A percentile compares a stretch with the other conserved stretches of the same genome.
Evolutionary conservation across 2,329 filamentous ascomycete species (phyloP).

Genomic region (Raffaelea ambrosiae): DNA sequence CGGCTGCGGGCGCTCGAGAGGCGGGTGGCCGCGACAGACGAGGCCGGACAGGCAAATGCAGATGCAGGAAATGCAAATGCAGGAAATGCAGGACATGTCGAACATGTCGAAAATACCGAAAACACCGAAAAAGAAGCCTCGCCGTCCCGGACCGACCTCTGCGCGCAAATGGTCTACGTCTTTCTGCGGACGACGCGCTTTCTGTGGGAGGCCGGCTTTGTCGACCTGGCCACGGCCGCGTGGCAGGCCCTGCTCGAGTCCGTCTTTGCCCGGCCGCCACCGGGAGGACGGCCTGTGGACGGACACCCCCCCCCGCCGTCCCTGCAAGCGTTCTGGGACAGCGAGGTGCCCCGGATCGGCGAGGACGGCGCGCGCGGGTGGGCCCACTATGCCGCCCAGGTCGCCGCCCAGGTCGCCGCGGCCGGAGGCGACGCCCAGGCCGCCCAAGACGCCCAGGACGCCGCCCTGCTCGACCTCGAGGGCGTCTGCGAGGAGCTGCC

Average conservation of each 20-base stretch:
- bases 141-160: slow-evolving; percentile 10
- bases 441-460: not conserved
- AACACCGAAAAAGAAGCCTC: too few species aligned
- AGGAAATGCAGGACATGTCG: too few species aligned
- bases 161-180: slow-evolving; percentile 52
- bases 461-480: not conserved
- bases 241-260: slow-evolving; percentile 81
- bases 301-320: too few species aligned
- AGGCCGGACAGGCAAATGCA: not conserved
- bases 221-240: slow-evolving; percentile 64
- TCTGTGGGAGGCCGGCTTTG: slow-evolving; percentile 67
- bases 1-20: slow-evolving; percentile 38
- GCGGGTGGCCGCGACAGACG: slow-evolving; percentile 5
- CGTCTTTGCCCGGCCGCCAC: slow-evolving; percentile 49
- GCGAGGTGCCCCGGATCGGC: slow-evolving; percentile 69
- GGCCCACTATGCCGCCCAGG: slow-evolving; percentile 34
- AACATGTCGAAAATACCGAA: too few species aligned
- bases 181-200: slow-evolving; percentile 68
- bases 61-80: too few species aligned
- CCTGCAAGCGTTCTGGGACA: slow-evolving; percentile 95
- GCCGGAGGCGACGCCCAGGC: slow-evolving; percentile 14
- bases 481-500: slow-evolving; percentile 3
- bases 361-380: slow-evolving; percentile 66
- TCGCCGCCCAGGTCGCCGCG: slow-evolving; percentile 20
- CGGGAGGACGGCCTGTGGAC: slow-evolving; percentile 2